These are phyloP conservation scores for Glebionis coronaria DNA, from an alignment of 129 eudicot genomes.

Conservation along the genomic window DNA sequence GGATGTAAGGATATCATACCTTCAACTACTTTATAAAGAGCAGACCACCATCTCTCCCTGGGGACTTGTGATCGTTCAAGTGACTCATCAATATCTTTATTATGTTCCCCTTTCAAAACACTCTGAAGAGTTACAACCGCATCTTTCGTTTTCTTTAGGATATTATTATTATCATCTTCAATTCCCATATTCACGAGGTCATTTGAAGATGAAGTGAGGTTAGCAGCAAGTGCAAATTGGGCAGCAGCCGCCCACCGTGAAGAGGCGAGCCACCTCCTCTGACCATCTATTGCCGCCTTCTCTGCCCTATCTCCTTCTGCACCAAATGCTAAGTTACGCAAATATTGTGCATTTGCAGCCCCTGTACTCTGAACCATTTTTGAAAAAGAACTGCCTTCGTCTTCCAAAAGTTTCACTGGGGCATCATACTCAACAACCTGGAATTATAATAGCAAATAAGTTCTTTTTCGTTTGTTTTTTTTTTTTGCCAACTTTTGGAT, in stretches of 20 bases:
- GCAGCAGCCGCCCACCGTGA: conserved; percentile 88
- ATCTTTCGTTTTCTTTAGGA: conserved; percentile 70
- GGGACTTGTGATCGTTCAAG: conserved; percentile 58
- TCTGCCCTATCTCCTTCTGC: conserved; percentile 39
- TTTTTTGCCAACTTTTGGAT: no score
- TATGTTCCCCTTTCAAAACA: conserved; percentile 79
- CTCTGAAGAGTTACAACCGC: conserved; percentile 74
- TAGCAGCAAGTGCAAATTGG: conserved; percentile 69
- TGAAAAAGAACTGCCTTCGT: conserved; percentile 63
- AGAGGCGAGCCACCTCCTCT: conserved; percentile 66
- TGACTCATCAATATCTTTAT: conserved; percentile 59
- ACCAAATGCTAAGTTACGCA: conserved; percentile 57
- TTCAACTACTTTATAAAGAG: conserved; percentile 79
- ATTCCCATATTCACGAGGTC: conserved; percentile 55
- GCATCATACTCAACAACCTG: conserved; percentile 87
- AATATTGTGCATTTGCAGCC: conserved; percentile 81
- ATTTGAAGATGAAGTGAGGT: conserved; percentile 57
- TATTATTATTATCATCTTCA: conserved; percentile 39
- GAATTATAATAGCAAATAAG: neutral
- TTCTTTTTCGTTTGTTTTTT: no score
- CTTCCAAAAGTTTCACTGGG: conserved; percentile 56
- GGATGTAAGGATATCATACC: conserved; percentile 33
- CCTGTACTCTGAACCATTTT: conserved; percentile 98
- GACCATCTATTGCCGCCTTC: conserved; percentile 43
- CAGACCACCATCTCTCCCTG: conserved; percentile 86